A percentile compares a stretch with the other conserved stretches of the same genome.
Conservation (phyloP, 306 rosid genomes). For the Vigna angularis region DNA sequence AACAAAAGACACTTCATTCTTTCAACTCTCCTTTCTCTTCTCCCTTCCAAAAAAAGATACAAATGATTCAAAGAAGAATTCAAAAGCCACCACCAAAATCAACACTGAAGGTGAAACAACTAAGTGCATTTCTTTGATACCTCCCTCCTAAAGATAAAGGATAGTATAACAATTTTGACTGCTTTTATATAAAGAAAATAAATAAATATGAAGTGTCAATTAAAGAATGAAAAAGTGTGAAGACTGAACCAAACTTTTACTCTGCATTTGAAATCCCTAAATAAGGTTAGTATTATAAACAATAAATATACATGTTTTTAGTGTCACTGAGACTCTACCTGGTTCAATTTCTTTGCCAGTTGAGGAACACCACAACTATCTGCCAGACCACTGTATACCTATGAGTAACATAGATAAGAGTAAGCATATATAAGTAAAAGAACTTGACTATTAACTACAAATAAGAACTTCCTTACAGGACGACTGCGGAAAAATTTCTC, state of each 20-base stretch:
- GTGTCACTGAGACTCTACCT: constrained; percentile 58
- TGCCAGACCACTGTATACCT: constrained; percentile 91
- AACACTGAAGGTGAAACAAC: constrained; percentile 17
- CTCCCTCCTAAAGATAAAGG: not conserved
- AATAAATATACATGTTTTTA: not conserved
- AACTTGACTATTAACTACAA: constrained; percentile 20
- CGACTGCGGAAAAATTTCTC: constrained; percentile 91
- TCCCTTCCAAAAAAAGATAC: constrained; percentile 6
- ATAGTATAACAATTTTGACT: constrained; percentile 10
- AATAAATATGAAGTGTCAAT: constrained; percentile 7
- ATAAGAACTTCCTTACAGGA: constrained; percentile 72
- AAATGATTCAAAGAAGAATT: constrained; percentile 24
- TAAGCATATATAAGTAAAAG: constrained; percentile 9
- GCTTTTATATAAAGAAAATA: not conserved
- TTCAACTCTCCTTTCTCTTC: constrained; percentile 31
- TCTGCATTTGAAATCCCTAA: constrained; percentile 13
- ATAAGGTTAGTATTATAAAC: constrained; percentile 17
- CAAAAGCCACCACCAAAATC: constrained; percentile 13
- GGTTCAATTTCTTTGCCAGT: constrained; percentile 93
- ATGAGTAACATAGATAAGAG: constrained; percentile 42
- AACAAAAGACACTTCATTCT: constrained; percentile 6
- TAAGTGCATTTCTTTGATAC: constrained; percentile 4
- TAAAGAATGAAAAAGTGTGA: constrained; percentile 22
- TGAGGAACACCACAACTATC: constrained; percentile 98
- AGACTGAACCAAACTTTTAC: constrained; percentile 6